phyloP scores from a whole-genome alignment of 495 filamentous ascomycete genomes.

The Xylaria cubensis region DNA sequence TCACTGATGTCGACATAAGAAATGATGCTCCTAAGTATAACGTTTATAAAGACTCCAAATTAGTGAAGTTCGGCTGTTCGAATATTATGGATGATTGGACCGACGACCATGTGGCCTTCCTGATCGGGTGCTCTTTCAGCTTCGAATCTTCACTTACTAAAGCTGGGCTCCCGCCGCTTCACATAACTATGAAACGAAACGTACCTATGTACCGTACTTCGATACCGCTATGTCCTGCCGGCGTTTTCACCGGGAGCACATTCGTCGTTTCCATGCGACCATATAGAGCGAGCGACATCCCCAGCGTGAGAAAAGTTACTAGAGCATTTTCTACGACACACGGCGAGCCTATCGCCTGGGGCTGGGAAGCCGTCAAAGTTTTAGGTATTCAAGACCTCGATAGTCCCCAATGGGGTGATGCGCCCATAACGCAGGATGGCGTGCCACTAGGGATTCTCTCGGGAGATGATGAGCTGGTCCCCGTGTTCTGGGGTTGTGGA shows the following conservation, averaged over 20 bases:
- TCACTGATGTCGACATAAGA: slow-evolving; percentile 55
- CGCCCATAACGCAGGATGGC: slow-evolving; percentile 42
- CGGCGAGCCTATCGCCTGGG: slow-evolving; percentile 67
- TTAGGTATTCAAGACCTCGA: slow-evolving; percentile 56
- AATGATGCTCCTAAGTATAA: slow-evolving; percentile 61
- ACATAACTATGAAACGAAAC: slow-evolving; percentile 45
- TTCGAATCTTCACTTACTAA: slow-evolving; percentile 58
- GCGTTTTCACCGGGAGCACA: slow-evolving; percentile 55
- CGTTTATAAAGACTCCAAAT: slow-evolving; percentile 53
- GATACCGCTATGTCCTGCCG: slow-evolving; percentile 56
- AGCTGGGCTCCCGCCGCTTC: slow-evolving; percentile 54
- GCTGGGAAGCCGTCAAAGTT: slow-evolving; percentile 56
- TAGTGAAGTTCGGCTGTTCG: slow-evolving; percentile 22
- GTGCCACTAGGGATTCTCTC: slow-evolving; percentile 29
- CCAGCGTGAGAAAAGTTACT: slow-evolving; percentile 56
- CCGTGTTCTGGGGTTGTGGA: slow-evolving; percentile 66
- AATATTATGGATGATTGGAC: slow-evolving; percentile 58
- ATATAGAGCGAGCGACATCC: slow-evolving; percentile 53
- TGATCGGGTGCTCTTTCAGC: slow-evolving; percentile 65
- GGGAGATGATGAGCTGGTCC: slow-evolving; percentile 50
- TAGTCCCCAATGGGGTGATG: slow-evolving; percentile 55
- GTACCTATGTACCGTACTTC: slow-evolving; percentile 63
- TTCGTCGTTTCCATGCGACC: slow-evolving; percentile 64
- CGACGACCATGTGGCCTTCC: slow-evolving; percentile 57
- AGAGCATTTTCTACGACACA: slow-evolving; percentile 55